Conservation (phyloP, 1,139 yeast species). For the Hanseniaspora sp. region DNA sequence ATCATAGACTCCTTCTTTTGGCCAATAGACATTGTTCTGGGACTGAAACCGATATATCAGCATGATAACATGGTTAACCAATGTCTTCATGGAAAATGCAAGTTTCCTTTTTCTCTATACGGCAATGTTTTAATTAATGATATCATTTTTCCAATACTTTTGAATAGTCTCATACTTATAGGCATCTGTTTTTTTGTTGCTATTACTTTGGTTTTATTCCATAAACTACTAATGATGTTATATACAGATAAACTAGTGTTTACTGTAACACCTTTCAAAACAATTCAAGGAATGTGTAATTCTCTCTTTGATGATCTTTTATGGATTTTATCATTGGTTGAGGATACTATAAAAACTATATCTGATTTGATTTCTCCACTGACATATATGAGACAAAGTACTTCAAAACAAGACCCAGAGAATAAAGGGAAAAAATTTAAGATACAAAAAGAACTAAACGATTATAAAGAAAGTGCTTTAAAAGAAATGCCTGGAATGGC, state of each 20-base stretch:
- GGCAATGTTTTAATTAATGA: background rate
- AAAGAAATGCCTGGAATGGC: background rate
- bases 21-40: conserved; percentile 5
- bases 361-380: background rate
- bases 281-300: background rate
- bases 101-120: background rate
- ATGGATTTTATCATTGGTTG: background rate
- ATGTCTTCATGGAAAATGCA: background rate
- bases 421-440: background rate
- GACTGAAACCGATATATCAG: background rate
- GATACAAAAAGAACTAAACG: background rate
- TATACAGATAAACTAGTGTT: background rate
- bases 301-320: background rate
- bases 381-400: background rate
- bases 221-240: background rate
- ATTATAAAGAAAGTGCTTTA: background rate
- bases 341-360: background rate
- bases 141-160: background rate
- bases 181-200: background rate
- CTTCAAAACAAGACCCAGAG: background rate
- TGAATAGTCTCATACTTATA: background rate
- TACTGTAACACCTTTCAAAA: conserved; percentile 1
- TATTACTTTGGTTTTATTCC: background rate
- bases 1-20: conserved; percentile 1
- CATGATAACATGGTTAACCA: background rate